Evolutionary conservation across 257 asterid species (phyloP).

Genomic region (Solanum chilense): DNA sequence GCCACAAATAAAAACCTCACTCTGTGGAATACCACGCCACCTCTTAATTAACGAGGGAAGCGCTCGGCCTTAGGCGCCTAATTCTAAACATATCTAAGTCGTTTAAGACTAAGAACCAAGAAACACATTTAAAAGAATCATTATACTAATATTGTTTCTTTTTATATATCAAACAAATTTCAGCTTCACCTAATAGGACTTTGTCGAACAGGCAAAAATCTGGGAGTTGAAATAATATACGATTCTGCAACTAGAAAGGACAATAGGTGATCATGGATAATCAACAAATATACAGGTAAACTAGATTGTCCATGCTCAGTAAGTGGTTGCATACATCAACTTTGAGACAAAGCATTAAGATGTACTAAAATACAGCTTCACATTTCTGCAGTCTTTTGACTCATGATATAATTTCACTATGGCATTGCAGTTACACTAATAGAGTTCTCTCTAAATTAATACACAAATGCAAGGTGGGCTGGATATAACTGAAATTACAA

Average conservation of each 20-base stretch:
- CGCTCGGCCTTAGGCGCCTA: slow-evolving; percentile 30
- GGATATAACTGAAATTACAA: not conserved
- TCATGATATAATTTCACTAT: not conserved
- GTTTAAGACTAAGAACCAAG: not conserved
- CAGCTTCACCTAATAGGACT: not conserved
- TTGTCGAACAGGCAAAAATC: not conserved
- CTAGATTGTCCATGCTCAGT: not conserved
- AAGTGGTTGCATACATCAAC: not conserved
- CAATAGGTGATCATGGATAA: not conserved
- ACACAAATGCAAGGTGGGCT: not conserved
- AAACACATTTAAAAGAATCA: not conserved
- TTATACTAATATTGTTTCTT: too few species aligned
- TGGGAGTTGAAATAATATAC: not conserved
- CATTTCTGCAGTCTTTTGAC: not conserved
- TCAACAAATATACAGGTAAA: not conserved
- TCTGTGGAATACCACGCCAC: slow-evolving; percentile 36
- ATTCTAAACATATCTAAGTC: not conserved
- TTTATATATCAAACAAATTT: not conserved
- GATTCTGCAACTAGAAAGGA: not conserved
- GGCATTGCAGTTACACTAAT: not conserved
- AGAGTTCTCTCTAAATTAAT: not conserved
- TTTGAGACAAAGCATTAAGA: not conserved
- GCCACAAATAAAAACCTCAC: slow-evolving; percentile 23
- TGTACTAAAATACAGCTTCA: not conserved
- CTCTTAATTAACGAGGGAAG: slow-evolving; percentile 24